Percentiles rank a stretch among this genome's conserved stretches.
phyloP scores from a whole-genome alignment of 164 flowering plant species.

The Vitis rotundifolia region DNA sequence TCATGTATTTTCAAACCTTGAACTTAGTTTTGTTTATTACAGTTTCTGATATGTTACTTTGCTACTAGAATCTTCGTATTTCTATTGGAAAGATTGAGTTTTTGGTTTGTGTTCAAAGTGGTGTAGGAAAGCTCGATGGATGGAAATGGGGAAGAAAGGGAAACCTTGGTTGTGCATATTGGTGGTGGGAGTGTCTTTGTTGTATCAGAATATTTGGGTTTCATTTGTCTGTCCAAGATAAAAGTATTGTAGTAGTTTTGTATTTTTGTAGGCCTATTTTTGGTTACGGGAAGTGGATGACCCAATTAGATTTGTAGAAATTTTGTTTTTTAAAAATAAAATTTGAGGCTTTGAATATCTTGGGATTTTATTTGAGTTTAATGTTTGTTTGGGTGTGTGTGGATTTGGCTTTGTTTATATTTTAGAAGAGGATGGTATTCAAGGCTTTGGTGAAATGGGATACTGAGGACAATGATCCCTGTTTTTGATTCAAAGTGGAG shows the following conservation, averaged over 20 bases:
- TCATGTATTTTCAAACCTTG: slow-evolving; percentile 4
- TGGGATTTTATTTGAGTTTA: too few relatives aligned
- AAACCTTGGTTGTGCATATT: slow-evolving; percentile 16
- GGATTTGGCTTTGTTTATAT: slow-evolving; percentile 59
- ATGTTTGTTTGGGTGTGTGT: slow-evolving; percentile 8
- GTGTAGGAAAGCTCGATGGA: too few relatives aligned
- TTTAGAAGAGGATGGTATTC: slow-evolving; percentile 45
- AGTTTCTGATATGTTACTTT: neutral
- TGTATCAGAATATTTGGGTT: slow-evolving; percentile 22
- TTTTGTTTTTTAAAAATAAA: too few relatives aligned
- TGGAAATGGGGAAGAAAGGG: slow-evolving; percentile 29
- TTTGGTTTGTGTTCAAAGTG: too few relatives aligned
- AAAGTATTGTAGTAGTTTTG: slow-evolving; percentile 38
- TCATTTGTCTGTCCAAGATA: slow-evolving; percentile 52
- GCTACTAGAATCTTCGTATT: neutral
- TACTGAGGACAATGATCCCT: slow-evolving; percentile 37
- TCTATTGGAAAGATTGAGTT: too few relatives aligned
- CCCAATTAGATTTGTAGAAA: neutral
- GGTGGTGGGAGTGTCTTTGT: slow-evolving; percentile 16
- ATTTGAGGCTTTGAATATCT: neutral
- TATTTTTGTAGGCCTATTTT: neutral
- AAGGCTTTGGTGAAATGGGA: slow-evolving; percentile 61
- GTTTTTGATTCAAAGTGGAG: slow-evolving; percentile 67
- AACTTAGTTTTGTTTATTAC: neutral
- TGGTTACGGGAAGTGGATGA: slow-evolving; percentile 1